These are phyloP conservation scores for Nakaseomyces bracarensis DNA, from an alignment of 1,139 yeast species.

Conservation along the genomic window DNA sequence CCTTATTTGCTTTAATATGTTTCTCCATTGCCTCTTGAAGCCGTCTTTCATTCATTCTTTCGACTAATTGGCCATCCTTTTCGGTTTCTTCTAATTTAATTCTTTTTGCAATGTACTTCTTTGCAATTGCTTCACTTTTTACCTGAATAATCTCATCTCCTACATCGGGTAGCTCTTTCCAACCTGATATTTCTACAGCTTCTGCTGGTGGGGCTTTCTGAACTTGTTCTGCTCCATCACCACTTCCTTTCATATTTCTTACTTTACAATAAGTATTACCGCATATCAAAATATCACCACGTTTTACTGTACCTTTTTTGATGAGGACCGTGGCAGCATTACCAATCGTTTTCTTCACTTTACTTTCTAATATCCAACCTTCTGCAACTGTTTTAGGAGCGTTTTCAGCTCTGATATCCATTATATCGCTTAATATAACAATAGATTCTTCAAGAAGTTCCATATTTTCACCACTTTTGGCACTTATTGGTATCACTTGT, in stretches of 20 bases:
- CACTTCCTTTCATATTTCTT: constrained; percentile 51
- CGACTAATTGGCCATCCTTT: constrained; percentile 59
- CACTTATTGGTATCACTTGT: constrained; percentile 82
- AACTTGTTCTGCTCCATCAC: constrained; percentile 60
- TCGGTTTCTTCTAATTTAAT: constrained; percentile 47
- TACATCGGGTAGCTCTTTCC: constrained; percentile 89
- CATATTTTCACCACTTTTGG: constrained; percentile 78
- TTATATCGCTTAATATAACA: constrained; percentile 71
- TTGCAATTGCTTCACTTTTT: constrained; percentile 62
- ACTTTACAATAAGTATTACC: constrained; percentile 85
- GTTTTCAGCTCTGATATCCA: constrained; percentile 64
- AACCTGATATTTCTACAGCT: constrained; percentile 88
- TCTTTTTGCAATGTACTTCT: constrained; percentile 63
- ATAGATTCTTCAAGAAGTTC: constrained; percentile 85
- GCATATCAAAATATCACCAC: constrained; percentile 68
- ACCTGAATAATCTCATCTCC: constrained; percentile 84
- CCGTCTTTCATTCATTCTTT: constrained; percentile 55
- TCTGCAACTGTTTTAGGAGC: constrained; percentile 50
- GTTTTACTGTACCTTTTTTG: constrained; percentile 64
- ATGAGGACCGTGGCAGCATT: constrained; percentile 79
- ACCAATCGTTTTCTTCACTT: constrained; percentile 76
- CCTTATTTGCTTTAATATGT: constrained; percentile 33
- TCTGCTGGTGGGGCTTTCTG: constrained; percentile 70
- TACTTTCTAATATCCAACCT: constrained; percentile 88
- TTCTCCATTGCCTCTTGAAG: constrained; percentile 27